Evolutionary conservation across 192 early-diverging fungal species (phyloP), one percentile per base, ranked within the genome.

Genomic region (Mortierella alpina): DNA sequence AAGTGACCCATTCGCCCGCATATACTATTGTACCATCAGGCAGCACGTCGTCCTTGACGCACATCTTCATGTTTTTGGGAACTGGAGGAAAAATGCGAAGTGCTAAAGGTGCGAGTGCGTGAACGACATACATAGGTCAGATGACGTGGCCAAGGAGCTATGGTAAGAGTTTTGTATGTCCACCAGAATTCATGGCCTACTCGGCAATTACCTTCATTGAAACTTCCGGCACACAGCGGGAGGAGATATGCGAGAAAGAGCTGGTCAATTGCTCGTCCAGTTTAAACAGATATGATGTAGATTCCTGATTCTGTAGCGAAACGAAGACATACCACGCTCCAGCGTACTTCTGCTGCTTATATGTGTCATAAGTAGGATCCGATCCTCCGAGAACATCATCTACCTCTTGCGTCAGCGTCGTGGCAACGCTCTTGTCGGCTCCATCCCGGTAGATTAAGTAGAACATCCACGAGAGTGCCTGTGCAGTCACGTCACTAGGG

Each of bases 11-110:
- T 11, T 86, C 82, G 5, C 92, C 91, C 12, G 81, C 83, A 12
- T 75, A 70, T 23, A 95, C 74, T 11, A 66, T 55, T 5, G 86
- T 90, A 9, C 90, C 91, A 70, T 93, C 89, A 9, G 92, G 92
- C 48, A 89, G 72, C 8, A 90, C 59, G 46, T 86, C 85, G 54
- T 94, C 91, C 7, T 84, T 51, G 22, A 88, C 57, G 39, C 85
- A 84, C 22, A 70, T 52, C 73, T 90, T 92, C 5, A 69, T 15
- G 41, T 92, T 86, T 0, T 18, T 20, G 6, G 92, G 73, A 12
- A 63, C 58, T 12, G 44, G 18, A 20, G 73, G 73, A 40, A 47
- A 68, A 4, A 75, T 41, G 17, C 73, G 65, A 53, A 75, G 59
- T 2, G 73, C 73, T 68, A 47, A 6, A 31, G n/a, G n/a, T n/a